These are phyloP conservation scores for Aspergillus piperis DNA, from an alignment of 2,329 filamentous ascomycete species.

Conservation along the genomic window DNA sequence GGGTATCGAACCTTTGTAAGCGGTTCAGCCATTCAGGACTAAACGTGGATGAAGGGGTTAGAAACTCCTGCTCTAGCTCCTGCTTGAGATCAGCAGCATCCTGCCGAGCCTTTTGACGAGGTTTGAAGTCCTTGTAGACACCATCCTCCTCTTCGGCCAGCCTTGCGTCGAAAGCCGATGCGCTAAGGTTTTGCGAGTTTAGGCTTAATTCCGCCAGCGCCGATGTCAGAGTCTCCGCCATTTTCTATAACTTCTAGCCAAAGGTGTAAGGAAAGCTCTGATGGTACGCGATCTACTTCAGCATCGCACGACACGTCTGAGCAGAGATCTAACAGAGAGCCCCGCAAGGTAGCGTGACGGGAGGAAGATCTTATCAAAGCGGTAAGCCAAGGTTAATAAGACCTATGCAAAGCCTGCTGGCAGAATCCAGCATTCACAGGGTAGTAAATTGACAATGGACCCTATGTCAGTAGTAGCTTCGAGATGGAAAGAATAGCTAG, in stretches of 20 bases:
- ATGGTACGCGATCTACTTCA: neutral
- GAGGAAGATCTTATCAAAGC: neutral
- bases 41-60: constrained; percentile 78
- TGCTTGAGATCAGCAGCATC: constrained; percentile 63
- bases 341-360: neutral
- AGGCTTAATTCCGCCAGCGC: constrained; percentile 33
- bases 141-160: constrained; percentile 34
- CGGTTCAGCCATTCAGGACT: constrained; percentile 83
- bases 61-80: constrained; percentile 72
- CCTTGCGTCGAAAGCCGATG: constrained; percentile 30
- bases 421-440: constrained; percentile 9
- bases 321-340: neutral
- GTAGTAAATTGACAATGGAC: neutral
- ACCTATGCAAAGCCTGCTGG: neutral
- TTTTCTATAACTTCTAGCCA: constrained; percentile 7
- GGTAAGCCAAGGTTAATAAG: neutral
- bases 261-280: neutral
- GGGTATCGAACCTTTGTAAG: constrained; percentile 67
- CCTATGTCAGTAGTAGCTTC: neutral
- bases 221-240: constrained; percentile 31
- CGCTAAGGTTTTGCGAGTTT: constrained; percentile 25
- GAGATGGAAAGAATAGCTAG: constrained; percentile 5
- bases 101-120: constrained; percentile 50
- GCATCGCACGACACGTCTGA: neutral
- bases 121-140: constrained; percentile 36